Conservation (phyloP, 345 rosid species). For the Draba incana region DNA sequence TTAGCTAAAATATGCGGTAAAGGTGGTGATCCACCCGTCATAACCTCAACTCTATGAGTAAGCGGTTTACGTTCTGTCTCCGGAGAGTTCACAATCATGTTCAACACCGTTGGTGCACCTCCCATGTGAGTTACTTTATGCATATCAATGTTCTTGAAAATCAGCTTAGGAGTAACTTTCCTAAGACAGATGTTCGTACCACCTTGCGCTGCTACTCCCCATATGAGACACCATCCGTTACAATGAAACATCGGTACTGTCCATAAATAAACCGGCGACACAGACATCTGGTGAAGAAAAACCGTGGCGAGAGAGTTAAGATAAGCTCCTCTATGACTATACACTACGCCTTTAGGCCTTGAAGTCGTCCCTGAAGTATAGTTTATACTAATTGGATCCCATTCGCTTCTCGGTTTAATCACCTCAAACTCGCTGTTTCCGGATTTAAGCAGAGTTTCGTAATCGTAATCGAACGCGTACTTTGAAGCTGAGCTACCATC, state of each 20-base stretch:
- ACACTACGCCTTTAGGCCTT: slow-evolving; percentile 85
- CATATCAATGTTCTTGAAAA: slow-evolving; percentile 56
- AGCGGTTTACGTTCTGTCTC: slow-evolving; percentile 46
- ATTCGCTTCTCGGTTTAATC: slow-evolving; percentile 56
- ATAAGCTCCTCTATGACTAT: slow-evolving; percentile 86
- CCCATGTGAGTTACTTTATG: slow-evolving; percentile 83
- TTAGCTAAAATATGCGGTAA: slow-evolving; percentile 53
- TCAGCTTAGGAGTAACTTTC: slow-evolving; percentile 56
- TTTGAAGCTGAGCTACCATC: slow-evolving; percentile 19
- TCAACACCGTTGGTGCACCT: slow-evolving; percentile 82
- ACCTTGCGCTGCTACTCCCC: slow-evolving; percentile 92
- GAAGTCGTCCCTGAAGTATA: slow-evolving; percentile 93
- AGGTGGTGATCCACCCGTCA: slow-evolving; percentile 78
- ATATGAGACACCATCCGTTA: slow-evolving; percentile 84
- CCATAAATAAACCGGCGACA: slow-evolving; percentile 77
- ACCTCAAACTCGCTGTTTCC: slow-evolving; percentile 52
- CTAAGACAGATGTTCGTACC: slow-evolving; percentile 78
- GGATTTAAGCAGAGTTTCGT: slow-evolving; percentile 55
- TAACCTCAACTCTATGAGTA: slow-evolving; percentile 55
- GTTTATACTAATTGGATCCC: slow-evolving; percentile 83
- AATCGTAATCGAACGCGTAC: slow-evolving; percentile 42
- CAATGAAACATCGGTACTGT: slow-evolving; percentile 96
- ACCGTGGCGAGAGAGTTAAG: slow-evolving; percentile 67
- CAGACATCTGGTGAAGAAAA: slow-evolving; percentile 60
- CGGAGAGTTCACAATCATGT: slow-evolving; percentile 70